These are phyloP conservation scores for Inga oerstediana DNA, from an alignment of 306 rosid genomes.

Conservation along the genomic window DNA sequence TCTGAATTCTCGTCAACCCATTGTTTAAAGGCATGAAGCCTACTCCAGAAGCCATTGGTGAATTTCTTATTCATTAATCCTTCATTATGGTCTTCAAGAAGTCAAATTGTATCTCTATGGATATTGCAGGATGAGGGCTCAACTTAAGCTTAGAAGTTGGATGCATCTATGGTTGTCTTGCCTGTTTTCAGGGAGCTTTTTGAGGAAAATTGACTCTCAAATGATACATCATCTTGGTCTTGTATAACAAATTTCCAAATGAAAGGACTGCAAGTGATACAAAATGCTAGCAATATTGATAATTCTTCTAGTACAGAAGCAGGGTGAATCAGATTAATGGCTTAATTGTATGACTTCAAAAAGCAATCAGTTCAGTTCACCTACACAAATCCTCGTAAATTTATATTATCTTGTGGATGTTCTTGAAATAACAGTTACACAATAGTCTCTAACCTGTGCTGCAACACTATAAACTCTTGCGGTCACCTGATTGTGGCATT, in stretches of 20 bases:
- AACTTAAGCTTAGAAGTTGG: neutral
- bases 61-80: neutral
- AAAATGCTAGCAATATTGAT: slow-evolving; percentile 2
- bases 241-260: neutral
- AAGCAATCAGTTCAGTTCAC: slow-evolving; percentile 30
- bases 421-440: slow-evolving; percentile 24
- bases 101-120: neutral
- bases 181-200: neutral
- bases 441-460: slow-evolving; percentile 34
- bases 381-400: slow-evolving; percentile 2
- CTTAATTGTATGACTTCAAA: slow-evolving; percentile 11
- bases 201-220: neutral
- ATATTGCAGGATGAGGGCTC: neutral
- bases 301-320: neutral
- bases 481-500: slow-evolving; percentile 34
- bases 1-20: neutral
- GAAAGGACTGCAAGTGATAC: neutral
- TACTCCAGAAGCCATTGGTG: neutral
- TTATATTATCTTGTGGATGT: slow-evolving; percentile 24
- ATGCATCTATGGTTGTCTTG: neutral
- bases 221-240: neutral
- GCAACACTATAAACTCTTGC: slow-evolving; percentile 43
- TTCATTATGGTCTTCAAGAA: neutral
- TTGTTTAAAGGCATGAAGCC: no score
- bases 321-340: neutral